These are phyloP conservation scores for Leucocoprinus leucothites DNA, from an alignment of 768 basidiomycete species.

Conservation along the genomic window DNA sequence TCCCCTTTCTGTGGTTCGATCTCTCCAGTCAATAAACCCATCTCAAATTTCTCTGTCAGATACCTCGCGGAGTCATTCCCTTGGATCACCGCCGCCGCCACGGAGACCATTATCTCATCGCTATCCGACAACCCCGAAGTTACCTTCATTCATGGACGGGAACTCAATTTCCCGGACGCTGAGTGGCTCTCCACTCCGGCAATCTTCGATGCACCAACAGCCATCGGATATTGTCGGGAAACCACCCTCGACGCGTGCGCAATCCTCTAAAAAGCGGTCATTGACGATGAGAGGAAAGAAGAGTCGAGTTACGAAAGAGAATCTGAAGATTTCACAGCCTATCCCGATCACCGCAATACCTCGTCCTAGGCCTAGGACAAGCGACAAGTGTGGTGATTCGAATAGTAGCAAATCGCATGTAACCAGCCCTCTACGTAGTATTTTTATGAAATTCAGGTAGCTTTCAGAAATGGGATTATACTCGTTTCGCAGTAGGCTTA, in stretches of 20 bases:
- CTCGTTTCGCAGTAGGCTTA: background rate
- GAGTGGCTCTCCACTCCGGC: background rate
- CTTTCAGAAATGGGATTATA: background rate
- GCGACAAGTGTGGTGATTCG: background rate
- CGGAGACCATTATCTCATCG: slow-evolving; percentile 2
- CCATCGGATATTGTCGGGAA: background rate
- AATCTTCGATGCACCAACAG: background rate
- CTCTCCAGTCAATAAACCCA: background rate
- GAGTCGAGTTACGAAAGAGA: background rate
- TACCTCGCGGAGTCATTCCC: background rate
- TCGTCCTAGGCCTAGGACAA: background rate
- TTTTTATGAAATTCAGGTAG: slow-evolving; percentile 7
- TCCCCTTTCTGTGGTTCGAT: background rate
- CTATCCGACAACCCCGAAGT: slow-evolving; percentile 1
- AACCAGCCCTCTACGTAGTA: background rate
- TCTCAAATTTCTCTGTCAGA: background rate
- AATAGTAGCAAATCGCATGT: background rate
- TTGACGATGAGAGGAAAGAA: background rate
- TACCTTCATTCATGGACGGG: background rate
- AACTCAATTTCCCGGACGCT: background rate
- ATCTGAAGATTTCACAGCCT: slow-evolving; percentile 6
- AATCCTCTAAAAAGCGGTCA: background rate
- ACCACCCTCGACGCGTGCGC: background rate
- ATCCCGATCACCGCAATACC: background rate
- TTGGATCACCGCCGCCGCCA: slow-evolving; percentile 4